Conservation (phyloP, 2,329 filamentous ascomycete species). For the Coniochaeta sp. region DNA sequence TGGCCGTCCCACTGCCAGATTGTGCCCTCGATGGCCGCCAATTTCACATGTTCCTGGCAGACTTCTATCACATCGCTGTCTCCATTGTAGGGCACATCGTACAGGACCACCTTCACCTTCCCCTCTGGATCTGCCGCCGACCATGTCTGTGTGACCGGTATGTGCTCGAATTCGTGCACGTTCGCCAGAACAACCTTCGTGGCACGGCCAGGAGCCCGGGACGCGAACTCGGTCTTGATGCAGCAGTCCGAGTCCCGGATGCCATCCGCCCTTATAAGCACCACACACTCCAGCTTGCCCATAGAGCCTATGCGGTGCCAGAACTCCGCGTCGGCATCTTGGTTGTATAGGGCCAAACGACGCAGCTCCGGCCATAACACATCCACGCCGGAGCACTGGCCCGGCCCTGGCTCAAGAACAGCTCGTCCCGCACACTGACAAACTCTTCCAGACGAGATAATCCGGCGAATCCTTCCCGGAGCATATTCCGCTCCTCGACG, state of each 20-base stretch:
- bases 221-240: constrained; percentile 34
- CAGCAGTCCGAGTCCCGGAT: constrained; percentile 20
- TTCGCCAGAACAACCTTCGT: constrained; percentile 25
- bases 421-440: constrained; percentile 38
- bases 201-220: constrained; percentile 16
- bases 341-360: constrained; percentile 35
- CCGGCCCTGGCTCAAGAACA: constrained; percentile 23
- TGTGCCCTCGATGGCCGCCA: constrained; percentile 31
- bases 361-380: constrained; percentile 32
- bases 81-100: constrained; percentile 32
- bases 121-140: constrained; percentile 23
- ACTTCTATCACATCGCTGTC: constrained; percentile 27
- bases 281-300: constrained; percentile 29
- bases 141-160: background rate
- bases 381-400: constrained; percentile 29
- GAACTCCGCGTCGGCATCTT: constrained; percentile 26
- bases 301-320: constrained; percentile 31
- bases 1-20: constrained; percentile 15
- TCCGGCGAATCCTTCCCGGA: constrained; percentile 36
- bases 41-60: constrained; percentile 33
- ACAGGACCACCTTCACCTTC: constrained; percentile 29
- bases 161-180: constrained; percentile 10
- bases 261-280: constrained; percentile 31
- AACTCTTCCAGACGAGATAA: constrained; percentile 40
- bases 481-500: constrained; percentile 27